Base-by-base conservation (phyloP, 306 rosid species). In the Oemleria cerasiformis region DNA sequence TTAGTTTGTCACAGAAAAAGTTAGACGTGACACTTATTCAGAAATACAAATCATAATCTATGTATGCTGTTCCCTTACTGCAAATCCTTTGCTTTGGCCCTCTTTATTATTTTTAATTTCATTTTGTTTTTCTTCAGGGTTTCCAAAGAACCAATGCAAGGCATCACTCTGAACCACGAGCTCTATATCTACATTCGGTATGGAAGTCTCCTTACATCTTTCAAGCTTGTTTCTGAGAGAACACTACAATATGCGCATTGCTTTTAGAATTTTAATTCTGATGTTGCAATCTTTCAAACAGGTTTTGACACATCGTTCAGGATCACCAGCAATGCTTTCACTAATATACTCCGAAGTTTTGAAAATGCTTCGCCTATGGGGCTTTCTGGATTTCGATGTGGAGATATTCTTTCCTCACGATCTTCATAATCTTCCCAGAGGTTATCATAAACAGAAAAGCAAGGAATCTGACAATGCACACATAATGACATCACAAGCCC, bases 291-390 rank as follows among this genome's bases (percentile, higher is more conserved):
- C 87, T 64, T 49, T 55, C 71, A 81, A 73, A 68, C 87, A 92
- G 97, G 97, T 91, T 83, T 87, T 94, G 92, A 89, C 97, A 21
- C 96, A 94, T 73, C 92, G 97, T 60, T 81, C 92, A 20, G 98
- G 95, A 70, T 89, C 96, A 39, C 73, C 84, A 23, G 88, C 94
- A 72, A 81, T 91, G 88, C 87, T 91, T 63, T 88, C 96, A 8
- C 92, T 94, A 60, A 69, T 94, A 76, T 91, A 87, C 77, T 88
- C 95, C 0, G 97, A 94, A 81, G 84, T 94, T 66, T 67, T 94
- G 64, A 94, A 94, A 86, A 94, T 87, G 96, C 94, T 91, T 74
- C 95, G 97, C 43, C 64, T 91, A 56, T 91, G 97, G 98, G 92
- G 97, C 58, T 96, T 94, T 80, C 54, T 94, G 75, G 84, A 86